Percentiles rank a stretch among this genome's conserved stretches.
phyloP scores from a whole-genome alignment of 805 yeast species.

The Saccharomycopsis capsularis region DNA sequence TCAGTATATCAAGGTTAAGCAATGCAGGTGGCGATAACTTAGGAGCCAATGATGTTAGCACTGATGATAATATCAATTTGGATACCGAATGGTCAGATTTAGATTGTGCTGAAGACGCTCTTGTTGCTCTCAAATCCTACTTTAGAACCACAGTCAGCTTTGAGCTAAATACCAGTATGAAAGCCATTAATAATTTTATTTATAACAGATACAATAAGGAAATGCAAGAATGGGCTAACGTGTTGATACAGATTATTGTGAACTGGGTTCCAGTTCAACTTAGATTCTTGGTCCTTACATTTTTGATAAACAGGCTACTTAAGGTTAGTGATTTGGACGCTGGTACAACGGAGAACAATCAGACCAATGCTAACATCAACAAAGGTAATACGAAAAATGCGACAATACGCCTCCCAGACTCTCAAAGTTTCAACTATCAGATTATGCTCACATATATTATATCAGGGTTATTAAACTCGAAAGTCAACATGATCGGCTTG shows the following conservation, averaged over 20 bases:
- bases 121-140: constrained; percentile 44
- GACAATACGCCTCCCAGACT: not conserved
- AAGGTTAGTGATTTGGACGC: constrained; percentile 1
- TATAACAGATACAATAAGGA: constrained; percentile 25
- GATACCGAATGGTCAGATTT: constrained; percentile 13
- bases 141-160: constrained; percentile 58
- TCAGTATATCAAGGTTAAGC: constrained; percentile 1
- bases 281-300: constrained; percentile 55
- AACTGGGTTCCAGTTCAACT: constrained; percentile 77
- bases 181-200: constrained; percentile 42
- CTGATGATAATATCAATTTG: constrained; percentile 18
- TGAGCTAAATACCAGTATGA: constrained; percentile 53
- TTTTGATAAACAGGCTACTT: constrained; percentile 35
- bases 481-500: constrained; percentile 79
- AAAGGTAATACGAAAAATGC: not conserved
- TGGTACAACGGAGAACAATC: not conserved
- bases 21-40: not conserved
- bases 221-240: constrained; percentile 43
- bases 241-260: constrained; percentile 57
- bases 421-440: constrained; percentile 26
- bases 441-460: constrained; percentile 39
- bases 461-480: constrained; percentile 60
- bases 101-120: constrained; percentile 24
- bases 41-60: constrained; percentile 4
- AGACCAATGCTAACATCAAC: not conserved